Conservation (phyloP, 345 rosid genomes). For the Isatis tinctoria region DNA sequence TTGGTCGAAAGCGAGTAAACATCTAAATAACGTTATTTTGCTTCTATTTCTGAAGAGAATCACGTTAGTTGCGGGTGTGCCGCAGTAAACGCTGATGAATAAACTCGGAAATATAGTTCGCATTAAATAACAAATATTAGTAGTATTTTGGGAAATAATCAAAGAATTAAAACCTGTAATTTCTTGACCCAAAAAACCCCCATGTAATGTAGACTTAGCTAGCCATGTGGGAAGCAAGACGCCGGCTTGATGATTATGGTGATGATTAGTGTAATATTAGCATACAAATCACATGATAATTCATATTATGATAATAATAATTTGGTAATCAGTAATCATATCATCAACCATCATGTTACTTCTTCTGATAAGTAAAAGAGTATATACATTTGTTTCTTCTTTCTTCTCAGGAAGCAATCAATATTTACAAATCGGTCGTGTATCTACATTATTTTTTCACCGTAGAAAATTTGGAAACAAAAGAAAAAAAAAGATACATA, state of each 20-base stretch:
- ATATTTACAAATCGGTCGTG: not conserved
- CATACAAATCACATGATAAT: not conserved
- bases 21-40: not conserved
- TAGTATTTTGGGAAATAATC: not conserved
- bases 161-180: not conserved
- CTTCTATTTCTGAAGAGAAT: not conserved
- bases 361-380: too few relatives aligned
- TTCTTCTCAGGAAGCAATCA: not conserved
- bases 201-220: not conserved
- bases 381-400: not conserved
- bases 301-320: not conserved
- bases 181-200: too few relatives aligned
- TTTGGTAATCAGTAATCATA: not conserved
- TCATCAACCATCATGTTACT: not conserved
- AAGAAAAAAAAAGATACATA: not conserved
- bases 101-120: not conserved
- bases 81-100: not conserved
- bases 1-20: not conserved
- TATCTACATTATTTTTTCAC: constrained; percentile 3
- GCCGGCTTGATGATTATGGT: constrained; percentile 19
- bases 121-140: not conserved
- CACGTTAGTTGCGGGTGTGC: not conserved
- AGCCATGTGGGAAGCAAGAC: constrained; percentile 25
- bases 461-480: not conserved
- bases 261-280: not conserved